Percentiles rank a stretch among this genome's conserved stretches.
Conservation (phyloP, 805 yeast species). For the Ogataea degrootiae region DNA sequence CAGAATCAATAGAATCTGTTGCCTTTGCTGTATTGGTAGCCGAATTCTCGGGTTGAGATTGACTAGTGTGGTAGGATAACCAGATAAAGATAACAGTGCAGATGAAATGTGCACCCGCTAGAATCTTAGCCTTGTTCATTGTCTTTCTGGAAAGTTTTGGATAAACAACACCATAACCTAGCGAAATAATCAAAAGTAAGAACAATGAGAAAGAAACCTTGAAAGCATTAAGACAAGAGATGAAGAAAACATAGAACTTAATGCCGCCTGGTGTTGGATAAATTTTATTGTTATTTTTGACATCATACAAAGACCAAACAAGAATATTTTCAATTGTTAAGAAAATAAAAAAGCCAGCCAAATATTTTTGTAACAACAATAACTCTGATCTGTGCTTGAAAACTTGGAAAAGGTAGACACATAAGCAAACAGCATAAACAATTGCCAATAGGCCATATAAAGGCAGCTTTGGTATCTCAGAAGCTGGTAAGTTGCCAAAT, state of each 20-base stretch:
- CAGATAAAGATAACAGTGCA: constrained; percentile 49
- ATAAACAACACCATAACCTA: constrained; percentile 93
- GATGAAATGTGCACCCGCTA: constrained; percentile 53
- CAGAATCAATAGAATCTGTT: constrained; percentile 43
- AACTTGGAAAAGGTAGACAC: constrained; percentile 81
- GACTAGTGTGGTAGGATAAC: constrained; percentile 36
- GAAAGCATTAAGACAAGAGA: constrained; percentile 73
- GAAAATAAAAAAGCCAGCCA: constrained; percentile 79
- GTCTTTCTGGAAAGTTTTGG: constrained; percentile 71
- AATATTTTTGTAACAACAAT: constrained; percentile 84
- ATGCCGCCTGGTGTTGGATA: constrained; percentile 39
- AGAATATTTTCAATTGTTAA: constrained; percentile 80
- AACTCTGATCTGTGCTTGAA: constrained; percentile 82
- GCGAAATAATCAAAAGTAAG: constrained; percentile 73
- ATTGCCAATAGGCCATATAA: constrained; percentile 83
- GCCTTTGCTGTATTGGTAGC: constrained; percentile 37
- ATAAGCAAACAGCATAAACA: constrained; percentile 74
- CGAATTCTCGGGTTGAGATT: constrained; percentile 28
- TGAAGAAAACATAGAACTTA: constrained; percentile 69
- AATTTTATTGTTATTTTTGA: constrained; percentile 52
- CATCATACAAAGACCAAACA: constrained; percentile 88
- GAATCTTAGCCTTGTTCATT: constrained; percentile 67
- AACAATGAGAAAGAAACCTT: constrained; percentile 87
- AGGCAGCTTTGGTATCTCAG: constrained; percentile 87
- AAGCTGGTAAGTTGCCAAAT: constrained; percentile 82